Evolutionary conservation across 2,329 filamentous ascomycete species (phyloP).

Genomic region (Colletotrichum tropicale): DNA sequence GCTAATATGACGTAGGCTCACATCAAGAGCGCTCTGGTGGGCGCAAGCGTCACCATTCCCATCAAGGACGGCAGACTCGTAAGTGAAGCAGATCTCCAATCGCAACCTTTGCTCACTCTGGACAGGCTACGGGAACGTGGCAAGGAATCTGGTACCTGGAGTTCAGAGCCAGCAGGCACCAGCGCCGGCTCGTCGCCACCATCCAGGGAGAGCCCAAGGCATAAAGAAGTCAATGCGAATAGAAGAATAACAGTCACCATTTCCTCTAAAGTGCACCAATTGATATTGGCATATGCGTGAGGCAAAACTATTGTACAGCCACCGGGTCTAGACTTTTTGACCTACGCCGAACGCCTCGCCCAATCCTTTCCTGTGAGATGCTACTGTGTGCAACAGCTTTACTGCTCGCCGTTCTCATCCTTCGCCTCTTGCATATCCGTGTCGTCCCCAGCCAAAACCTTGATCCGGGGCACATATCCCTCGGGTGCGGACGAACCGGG

Average conservation of each 20-base stretch:
- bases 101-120: neutral
- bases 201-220: conserved; percentile 82
- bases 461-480: conserved; percentile 66
- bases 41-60: conserved; percentile 87
- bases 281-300: neutral
- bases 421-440: conserved; percentile 61
- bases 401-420: conserved; percentile 45
- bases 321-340: conserved; percentile 14
- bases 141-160: conserved; percentile 95
- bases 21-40: conserved; percentile 88
- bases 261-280: neutral
- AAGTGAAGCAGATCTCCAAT: conserved; percentile 28
- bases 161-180: conserved; percentile 79
- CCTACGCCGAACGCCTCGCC: conserved; percentile 24
- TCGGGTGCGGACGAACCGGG: conserved; percentile 69
- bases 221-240: conserved; percentile 19
- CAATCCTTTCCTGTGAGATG: conserved; percentile 7
- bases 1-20: conserved; percentile 66
- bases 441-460: conserved; percentile 68
- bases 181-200: conserved; percentile 85
- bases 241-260: neutral
- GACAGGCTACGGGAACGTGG: conserved; percentile 70
- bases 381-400: neutral
- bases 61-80: conserved; percentile 85
- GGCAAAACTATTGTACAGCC: conserved; percentile 15